phyloP scores from a whole-genome alignment of 164 flowering plant species.

The Aristolochia contorta region DNA sequence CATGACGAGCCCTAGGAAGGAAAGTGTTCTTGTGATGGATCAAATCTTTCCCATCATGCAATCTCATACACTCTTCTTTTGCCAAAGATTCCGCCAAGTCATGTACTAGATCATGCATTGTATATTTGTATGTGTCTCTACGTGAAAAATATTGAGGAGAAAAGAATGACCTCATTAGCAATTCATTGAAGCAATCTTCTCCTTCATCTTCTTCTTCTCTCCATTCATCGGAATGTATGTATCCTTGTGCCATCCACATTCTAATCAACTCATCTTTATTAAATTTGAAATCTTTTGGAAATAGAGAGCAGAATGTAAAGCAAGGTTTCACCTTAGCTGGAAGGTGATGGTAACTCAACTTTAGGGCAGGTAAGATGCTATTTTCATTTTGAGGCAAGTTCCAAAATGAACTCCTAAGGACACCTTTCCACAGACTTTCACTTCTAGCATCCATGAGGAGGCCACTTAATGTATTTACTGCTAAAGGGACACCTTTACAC shows the following conservation, averaged over 20 bases:
- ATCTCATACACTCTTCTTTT: constrained; percentile 3
- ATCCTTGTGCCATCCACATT: constrained; percentile 16
- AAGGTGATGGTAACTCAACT: constrained; percentile 12
- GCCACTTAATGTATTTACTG: constrained; percentile 2
- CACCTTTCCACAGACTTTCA: not conserved
- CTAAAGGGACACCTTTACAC: constrained; percentile 8
- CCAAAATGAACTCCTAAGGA: constrained; percentile 9
- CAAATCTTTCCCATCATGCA: not conserved
- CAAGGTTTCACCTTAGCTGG: constrained; percentile 11
- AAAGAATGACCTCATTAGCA: constrained; percentile 7
- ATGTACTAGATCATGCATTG: constrained; percentile 10
- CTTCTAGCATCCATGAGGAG: not conserved
- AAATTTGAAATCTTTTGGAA: constrained; percentile 12
- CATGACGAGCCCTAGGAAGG: constrained; percentile 3
- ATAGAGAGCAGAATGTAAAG: constrained; percentile 17
- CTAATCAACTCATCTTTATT: constrained; percentile 5
- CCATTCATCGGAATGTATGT: not conserved
- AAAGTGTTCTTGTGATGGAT: not conserved
- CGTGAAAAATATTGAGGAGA: not conserved
- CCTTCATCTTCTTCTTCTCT: constrained; percentile 11
- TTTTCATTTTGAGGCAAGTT: not conserved
- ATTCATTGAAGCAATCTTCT: constrained; percentile 8
- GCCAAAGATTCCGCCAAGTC: constrained; percentile 3
- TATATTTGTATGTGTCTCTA: not conserved
- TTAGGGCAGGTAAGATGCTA: constrained; percentile 9